Evolutionary conservation across 495 filamentous ascomycete species (phyloP).

Genomic region (Aspergillus leporis): DNA sequence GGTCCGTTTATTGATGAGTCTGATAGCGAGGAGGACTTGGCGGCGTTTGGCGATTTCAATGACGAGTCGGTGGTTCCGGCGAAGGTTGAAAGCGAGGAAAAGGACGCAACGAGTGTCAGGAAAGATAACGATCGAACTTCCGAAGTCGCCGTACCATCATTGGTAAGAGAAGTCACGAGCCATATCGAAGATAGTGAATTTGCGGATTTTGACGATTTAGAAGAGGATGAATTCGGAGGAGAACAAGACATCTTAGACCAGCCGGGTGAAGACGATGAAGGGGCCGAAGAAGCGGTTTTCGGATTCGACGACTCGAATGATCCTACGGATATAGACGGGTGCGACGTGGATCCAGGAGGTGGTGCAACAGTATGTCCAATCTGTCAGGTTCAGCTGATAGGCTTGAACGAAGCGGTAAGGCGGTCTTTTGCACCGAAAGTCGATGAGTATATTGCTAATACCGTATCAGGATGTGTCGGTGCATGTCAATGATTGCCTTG

Average conservation of each 20-base stretch:
- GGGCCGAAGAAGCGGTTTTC: conserved; percentile 23
- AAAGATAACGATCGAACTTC: conserved; percentile 50
- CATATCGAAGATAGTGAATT: conserved; percentile 58
- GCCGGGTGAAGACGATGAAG: conserved; percentile 29
- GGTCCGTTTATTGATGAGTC: conserved; percentile 69
- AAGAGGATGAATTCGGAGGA: conserved; percentile 43
- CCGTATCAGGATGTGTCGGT: conserved; percentile 47
- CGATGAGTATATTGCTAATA: not conserved
- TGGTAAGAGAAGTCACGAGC: conserved; percentile 60
- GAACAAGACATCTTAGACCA: conserved; percentile 47
- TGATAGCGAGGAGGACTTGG: conserved; percentile 61
- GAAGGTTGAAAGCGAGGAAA: not conserved
- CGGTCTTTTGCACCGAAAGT: not conserved
- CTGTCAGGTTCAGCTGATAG: conserved; percentile 63
- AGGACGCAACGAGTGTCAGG: conserved; percentile 23
- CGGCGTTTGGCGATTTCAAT: conserved; percentile 22
- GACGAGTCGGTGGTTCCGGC: conserved; percentile 11
- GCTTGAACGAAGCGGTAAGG: conserved; percentile 57
- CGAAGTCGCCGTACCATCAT: conserved; percentile 30
- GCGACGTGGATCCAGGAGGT: conserved; percentile 32
- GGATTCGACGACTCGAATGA: conserved; percentile 25
- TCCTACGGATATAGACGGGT: conserved; percentile 35
- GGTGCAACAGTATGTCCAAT: conserved; percentile 65
- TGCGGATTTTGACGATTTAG: conserved; percentile 70
- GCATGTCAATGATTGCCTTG: conserved; percentile 93